Evolutionary conservation across 768 basidiomycete species (phyloP), one percentile per base, ranked within the genome.

Genomic region (Collybia nuda): DNA sequence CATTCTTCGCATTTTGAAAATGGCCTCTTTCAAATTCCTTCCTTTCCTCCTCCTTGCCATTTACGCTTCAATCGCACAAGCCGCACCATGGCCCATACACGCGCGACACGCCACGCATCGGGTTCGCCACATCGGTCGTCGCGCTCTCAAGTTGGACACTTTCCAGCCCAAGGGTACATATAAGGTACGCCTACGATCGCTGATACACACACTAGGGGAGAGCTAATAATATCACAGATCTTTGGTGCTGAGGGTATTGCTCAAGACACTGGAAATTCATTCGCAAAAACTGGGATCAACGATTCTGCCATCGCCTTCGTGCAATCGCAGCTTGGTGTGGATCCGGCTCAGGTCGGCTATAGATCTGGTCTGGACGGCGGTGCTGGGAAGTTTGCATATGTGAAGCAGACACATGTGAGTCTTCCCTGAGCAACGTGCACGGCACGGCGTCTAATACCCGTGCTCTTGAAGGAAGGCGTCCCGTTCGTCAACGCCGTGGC

Each of bases 401-500:
- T 68, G 18, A 64, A 61, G 50, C 71, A 73, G 50, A 52, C 52
- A 32, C 63, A 65, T 50, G 69, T 69, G 38, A 46, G 59, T 51
- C 14, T 5, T 17, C 9, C 8, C 15, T 43, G 32, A 32, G 14
- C 32, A 32, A 32, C 32, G 32, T 32, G 32, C 14, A 32, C 5
- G 5, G 32, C 7, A 32, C 9, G 32, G 32, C 14, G 32, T 32
- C 14, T 32, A 32, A 32, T 32, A 5, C 32, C 32, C 32, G 32
- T 2, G 32, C 14, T 14, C 14, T 32, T 11, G 32, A 28, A 60
- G 67, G 61, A 68, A 21, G 63, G 58, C 22, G 53, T 70, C 21
- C 57, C 62, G 1, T 62, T 70, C 40, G 54, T 63, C 11, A 70
- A 70, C 17, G 73, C 73, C 5, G 75, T 76, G 5, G 74, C 73